Evolutionary conservation across 345 rosid genomes (phyloP).

Genomic region (Eucalyptus coolabah): DNA sequence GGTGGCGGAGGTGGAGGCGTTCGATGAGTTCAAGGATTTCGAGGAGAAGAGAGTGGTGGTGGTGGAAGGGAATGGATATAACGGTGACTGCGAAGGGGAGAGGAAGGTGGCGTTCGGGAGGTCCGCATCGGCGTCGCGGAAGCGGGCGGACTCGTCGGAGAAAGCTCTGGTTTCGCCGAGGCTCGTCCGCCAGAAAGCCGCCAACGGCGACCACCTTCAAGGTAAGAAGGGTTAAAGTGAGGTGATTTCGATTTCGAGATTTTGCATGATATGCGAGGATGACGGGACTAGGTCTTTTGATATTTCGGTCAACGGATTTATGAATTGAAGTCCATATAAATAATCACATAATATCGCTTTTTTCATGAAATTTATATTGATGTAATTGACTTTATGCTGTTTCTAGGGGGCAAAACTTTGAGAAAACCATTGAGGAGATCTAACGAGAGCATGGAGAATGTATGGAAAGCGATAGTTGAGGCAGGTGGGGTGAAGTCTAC

Average conservation of each 20-base stretch:
- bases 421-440: neutral
- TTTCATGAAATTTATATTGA: neutral
- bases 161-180: constrained; percentile 36
- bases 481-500: constrained; percentile 15
- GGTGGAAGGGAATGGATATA: constrained; percentile 1
- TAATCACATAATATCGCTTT: neutral
- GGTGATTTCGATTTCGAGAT: neutral
- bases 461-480: constrained; percentile 60
- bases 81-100: neutral
- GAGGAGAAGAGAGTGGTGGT: neutral
- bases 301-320: neutral
- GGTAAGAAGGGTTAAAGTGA: neutral
- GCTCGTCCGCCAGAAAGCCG: constrained; percentile 20
- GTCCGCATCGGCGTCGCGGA: constrained; percentile 7
- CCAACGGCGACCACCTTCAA: neutral
- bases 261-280: neutral
- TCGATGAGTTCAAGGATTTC: neutral
- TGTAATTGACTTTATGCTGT: neutral
- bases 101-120: constrained; percentile 3
- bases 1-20: neutral
- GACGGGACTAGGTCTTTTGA: neutral
- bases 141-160: constrained; percentile 7
- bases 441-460: constrained; percentile 53
- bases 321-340: neutral
- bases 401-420: neutral